A percentile compares a stretch with the other conserved stretches of the same genome.
phyloP scores from a whole-genome alignment of 116 monocot species.

The Phalaenopsis hybrid region DNA sequence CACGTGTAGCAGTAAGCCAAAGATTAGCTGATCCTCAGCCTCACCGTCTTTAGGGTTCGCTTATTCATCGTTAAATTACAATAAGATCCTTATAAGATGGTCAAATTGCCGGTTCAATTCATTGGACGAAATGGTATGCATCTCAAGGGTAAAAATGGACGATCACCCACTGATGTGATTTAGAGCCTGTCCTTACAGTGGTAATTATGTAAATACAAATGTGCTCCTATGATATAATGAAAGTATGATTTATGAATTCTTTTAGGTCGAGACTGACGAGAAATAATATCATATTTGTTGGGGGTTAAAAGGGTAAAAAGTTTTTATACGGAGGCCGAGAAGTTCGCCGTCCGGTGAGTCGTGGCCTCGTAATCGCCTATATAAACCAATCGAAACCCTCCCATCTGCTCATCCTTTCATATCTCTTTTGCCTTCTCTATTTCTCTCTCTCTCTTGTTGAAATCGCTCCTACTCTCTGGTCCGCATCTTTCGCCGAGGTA shows the following conservation, averaged over 20 bases:
- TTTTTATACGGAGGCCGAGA: not conserved
- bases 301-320: not conserved
- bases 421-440: not conserved
- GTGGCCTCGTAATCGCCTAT: constrained; percentile 7
- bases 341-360: constrained; percentile 7
- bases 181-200: not conserved
- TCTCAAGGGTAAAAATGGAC: not conserved
- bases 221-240: not conserved
- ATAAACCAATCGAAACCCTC: constrained; percentile 10
- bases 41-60: not conserved
- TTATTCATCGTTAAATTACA: not conserved
- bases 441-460: not conserved
- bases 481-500: constrained; percentile 8
- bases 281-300: not conserved
- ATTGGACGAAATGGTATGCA: not conserved
- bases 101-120: not conserved
- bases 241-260: not conserved
- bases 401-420: constrained; percentile 2
- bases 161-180: not conserved
- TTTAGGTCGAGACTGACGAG: not conserved
- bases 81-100: not conserved
- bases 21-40: not conserved
- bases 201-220: not conserved
- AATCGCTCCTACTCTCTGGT: not conserved
- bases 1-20: not conserved